phyloP scores from a whole-genome alignment of 2,329 filamentous ascomycete species.

The Decorospora gaudefroyi region DNA sequence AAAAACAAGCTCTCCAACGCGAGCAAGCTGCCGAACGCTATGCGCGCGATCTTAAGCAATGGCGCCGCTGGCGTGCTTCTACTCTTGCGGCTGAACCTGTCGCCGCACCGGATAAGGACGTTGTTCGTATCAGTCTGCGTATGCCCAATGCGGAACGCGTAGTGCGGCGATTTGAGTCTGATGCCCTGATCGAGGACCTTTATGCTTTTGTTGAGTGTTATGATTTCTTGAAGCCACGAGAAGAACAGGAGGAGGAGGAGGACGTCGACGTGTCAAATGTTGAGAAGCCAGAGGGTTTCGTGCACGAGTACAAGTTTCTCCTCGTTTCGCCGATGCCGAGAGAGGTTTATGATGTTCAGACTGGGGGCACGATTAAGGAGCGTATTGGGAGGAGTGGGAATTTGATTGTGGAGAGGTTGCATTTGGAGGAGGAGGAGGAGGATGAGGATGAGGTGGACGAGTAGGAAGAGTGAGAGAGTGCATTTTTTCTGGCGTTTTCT shows the following conservation, averaged over 20 bases:
- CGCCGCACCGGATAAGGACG: slow-evolving; percentile 64
- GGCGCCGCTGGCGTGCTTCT: slow-evolving; percentile 78
- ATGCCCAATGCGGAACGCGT: slow-evolving; percentile 72
- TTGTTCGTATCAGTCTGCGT: slow-evolving; percentile 70
- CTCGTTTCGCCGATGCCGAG: slow-evolving; percentile 86
- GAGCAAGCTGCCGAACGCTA: slow-evolving; percentile 65
- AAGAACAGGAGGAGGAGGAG: slow-evolving; percentile 43
- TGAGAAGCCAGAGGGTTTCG: slow-evolving; percentile 67
- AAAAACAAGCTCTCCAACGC: slow-evolving; percentile 67
- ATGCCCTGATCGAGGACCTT: slow-evolving; percentile 80
- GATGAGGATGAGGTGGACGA: slow-evolving; percentile 42
- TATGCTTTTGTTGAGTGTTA: slow-evolving; percentile 97
- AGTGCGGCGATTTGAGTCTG: slow-evolving; percentile 71
- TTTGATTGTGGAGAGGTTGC: slow-evolving; percentile 78
- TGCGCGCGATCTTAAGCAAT: slow-evolving; percentile 64
- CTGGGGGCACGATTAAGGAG: slow-evolving; percentile 67
- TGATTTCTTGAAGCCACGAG: slow-evolving; percentile 63
- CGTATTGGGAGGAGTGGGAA: slow-evolving; percentile 83
- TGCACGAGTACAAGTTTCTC: slow-evolving; percentile 82
- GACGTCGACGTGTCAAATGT: slow-evolving; percentile 56
- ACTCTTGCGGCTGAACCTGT: slow-evolving; percentile 71
- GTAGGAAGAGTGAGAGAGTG: too few relatives aligned
- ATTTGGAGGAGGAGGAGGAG: slow-evolving; percentile 60
- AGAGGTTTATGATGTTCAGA: slow-evolving; percentile 73
- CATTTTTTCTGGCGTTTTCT: too few relatives aligned